Base-by-base conservation (phyloP, 176 grass and related monocot genomes). In the Paspalum vaginatum region DNA sequence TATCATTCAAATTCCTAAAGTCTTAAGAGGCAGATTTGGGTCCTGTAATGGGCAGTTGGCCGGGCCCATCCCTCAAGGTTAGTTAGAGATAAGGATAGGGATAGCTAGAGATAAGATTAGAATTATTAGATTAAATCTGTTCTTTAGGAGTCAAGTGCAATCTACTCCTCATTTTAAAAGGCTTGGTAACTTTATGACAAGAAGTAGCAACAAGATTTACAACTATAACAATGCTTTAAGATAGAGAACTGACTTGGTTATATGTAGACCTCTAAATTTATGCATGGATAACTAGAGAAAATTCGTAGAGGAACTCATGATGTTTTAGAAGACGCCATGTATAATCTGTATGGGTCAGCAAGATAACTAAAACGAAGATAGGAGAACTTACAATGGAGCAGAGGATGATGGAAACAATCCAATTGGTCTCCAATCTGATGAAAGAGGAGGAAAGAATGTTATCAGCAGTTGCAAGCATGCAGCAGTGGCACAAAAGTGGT, bases 391-490 rank as follows among this genome's bases (percentile, higher is more conserved):
- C 92, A 83, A 91, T 84, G 58, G 92, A 87, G 88, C 91, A 92
- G 53, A 98, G 78, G 27, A 89, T 43, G 84, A 98, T 98, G 39
- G 95, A 98, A 82, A 87, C 42, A 83, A 82, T 48, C 95, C 95
- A 94, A 89, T 86, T 83, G 54, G 70, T 82, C 61, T 80, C 87
- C 73, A 91, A 78, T 61, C 95, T 94, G 94, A 52, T 68, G 70
- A 61, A 0, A 87, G 54, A 76, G 71, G 14, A 85, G 21, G 41
- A 79, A 73, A 62, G 5, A 71, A 26, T 61, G 38, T 72, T 68
- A 82, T 65, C 47, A 54, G 49, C 47, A 54, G 49, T 55, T 71
- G 45, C 54, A 70, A 24, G 71, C 27, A 73, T 78, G 64, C 64
- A 61, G 9, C 4, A 45, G 61, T 55, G 32, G n/a, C 51, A 7